These are phyloP conservation scores for Zopfia rhizophila DNA, from an alignment of 2,329 filamentous ascomycete genomes.

Conservation along the genomic window DNA sequence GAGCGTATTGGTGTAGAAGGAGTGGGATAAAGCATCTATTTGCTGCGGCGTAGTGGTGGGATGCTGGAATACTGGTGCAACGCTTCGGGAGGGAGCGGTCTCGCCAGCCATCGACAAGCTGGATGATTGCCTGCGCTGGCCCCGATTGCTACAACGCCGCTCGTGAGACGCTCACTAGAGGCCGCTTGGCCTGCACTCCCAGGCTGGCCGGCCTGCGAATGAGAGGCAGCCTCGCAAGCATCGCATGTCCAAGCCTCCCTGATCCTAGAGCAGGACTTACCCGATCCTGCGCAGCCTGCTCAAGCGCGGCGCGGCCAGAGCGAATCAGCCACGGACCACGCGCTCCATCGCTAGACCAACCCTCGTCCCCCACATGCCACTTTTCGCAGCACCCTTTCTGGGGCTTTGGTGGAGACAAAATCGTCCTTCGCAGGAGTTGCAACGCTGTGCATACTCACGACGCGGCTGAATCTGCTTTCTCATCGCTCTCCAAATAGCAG, in stretches of 20 bases:
- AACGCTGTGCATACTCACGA: background rate
- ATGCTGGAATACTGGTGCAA: background rate
- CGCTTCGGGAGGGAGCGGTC: background rate
- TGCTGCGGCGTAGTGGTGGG: no score
- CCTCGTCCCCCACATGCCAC: background rate
- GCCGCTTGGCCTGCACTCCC: conserved; percentile 6
- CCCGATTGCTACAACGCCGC: conserved; percentile 1
- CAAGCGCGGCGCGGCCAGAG: conserved; percentile 15
- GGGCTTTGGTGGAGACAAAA: no score
- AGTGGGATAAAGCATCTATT: no score
- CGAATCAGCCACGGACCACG: conserved; percentile 22
- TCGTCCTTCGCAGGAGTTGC: no score
- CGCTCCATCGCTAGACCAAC: conserved; percentile 1
- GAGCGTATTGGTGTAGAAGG: background rate
- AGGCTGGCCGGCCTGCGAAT: conserved; percentile 14
- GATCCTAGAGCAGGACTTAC: no score
- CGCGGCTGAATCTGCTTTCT: background rate
- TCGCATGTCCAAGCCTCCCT: conserved; percentile 14
- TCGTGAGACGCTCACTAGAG: conserved; percentile 13
- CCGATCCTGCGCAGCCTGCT: conserved; percentile 24
- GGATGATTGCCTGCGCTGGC: background rate
- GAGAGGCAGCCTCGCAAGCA: background rate
- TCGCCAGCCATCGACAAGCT: background rate
- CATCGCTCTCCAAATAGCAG: no score
- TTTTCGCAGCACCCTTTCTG: background rate